Evolutionary conservation across 169 alveolate genomes (phyloP).

Genomic region (Neospora caninum): DNA sequence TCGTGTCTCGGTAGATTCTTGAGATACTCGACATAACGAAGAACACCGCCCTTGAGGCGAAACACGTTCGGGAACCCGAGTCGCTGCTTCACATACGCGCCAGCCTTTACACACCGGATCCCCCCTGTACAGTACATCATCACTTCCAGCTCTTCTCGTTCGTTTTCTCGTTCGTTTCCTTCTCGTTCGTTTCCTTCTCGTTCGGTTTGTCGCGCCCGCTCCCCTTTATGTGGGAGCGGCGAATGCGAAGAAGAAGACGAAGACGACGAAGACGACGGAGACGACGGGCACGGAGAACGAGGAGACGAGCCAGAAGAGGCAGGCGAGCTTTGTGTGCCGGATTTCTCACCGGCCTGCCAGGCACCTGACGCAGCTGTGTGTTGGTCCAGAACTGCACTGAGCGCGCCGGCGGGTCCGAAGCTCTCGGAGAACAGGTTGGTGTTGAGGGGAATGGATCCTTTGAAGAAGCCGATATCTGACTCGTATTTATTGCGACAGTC

Average conservation of each 20-base stretch:
- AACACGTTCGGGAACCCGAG: constrained; percentile 70
- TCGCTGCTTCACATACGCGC: constrained; percentile 66
- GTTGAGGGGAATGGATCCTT: constrained; percentile 59
- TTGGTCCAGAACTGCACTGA: not conserved
- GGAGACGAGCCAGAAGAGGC: not conserved
- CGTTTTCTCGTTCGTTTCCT: not conserved
- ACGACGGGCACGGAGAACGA: not conserved
- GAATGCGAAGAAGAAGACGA: not conserved
- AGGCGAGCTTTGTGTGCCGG: not conserved
- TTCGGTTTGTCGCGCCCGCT: not conserved
- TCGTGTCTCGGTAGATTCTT: not conserved
- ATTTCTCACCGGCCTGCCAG: not conserved
- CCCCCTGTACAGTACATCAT: constrained; percentile 75
- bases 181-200: not conserved
- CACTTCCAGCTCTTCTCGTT: constrained; percentile 47
- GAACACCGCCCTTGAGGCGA: constrained; percentile 69
- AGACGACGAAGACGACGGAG: not conserved
- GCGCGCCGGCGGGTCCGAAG: constrained; percentile 56
- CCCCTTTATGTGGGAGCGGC: too few species aligned
- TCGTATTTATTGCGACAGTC: constrained; percentile 68
- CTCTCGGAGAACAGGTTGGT: constrained; percentile 64
- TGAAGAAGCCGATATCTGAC: constrained; percentile 65
- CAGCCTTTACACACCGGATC: constrained; percentile 72
- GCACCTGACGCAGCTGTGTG: not conserved
- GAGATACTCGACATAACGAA: constrained; percentile 58